phyloP scores from a whole-genome alignment of 805 yeast species.

The Saccharomycopsis babjevae region DNA sequence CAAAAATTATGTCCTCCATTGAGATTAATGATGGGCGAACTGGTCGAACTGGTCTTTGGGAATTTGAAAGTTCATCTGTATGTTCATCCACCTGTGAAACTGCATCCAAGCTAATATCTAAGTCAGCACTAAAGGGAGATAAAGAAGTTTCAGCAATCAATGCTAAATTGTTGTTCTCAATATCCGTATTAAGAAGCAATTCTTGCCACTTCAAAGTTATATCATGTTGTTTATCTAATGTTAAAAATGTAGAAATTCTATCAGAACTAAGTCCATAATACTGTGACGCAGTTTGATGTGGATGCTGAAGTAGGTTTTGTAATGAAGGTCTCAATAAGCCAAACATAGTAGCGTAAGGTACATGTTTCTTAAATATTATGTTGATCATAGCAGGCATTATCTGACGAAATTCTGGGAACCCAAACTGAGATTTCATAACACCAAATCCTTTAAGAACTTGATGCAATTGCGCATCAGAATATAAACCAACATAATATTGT shows the following conservation, averaged over 20 bases:
- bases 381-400: neutral
- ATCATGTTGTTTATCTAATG: neutral
- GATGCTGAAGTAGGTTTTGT: neutral
- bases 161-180: neutral
- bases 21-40: neutral
- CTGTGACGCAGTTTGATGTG: neutral
- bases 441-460: neutral
- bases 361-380: neutral
- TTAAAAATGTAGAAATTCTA: neutral
- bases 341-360: neutral
- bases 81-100: neutral
- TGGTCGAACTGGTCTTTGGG: neutral
- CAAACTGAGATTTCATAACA: neutral
- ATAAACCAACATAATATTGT: neutral
- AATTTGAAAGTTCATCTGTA: neutral
- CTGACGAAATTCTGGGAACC: neutral
- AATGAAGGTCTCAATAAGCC: neutral
- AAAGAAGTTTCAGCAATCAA: neutral
- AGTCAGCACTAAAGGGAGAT: neutral
- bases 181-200: neutral
- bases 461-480: neutral
- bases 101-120: neutral
- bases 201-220: neutral
- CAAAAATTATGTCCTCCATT: neutral
- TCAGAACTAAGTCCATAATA: neutral